phyloP scores from a whole-genome alignment of 345 rosid species.

The Camelina laxa region DNA sequence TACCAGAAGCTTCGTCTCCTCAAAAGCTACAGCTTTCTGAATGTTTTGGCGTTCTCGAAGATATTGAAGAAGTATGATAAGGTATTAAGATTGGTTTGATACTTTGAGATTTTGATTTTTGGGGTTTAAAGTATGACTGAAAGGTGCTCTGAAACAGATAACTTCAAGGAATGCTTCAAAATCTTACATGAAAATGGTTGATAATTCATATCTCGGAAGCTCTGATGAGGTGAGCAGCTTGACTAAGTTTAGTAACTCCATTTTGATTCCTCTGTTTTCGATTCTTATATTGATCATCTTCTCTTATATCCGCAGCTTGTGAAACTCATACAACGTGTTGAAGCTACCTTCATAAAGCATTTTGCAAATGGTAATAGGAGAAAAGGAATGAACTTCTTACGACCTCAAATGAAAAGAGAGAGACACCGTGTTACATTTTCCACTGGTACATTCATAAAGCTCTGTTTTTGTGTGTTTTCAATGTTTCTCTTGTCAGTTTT shows the following conservation, averaged over 20 bases:
- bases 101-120: background rate
- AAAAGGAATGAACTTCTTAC: slow-evolving; percentile 60
- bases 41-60: slow-evolving; percentile 62
- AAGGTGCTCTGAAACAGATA: slow-evolving; percentile 32
- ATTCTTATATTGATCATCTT: background rate
- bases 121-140: background rate
- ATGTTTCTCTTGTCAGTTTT: background rate
- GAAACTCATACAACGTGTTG: slow-evolving; percentile 62
- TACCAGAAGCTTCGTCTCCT: slow-evolving; percentile 76
- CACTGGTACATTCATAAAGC: slow-evolving; percentile 48
- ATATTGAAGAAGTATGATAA: slow-evolving; percentile 79
- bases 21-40: slow-evolving; percentile 68
- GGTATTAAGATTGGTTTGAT: slow-evolving; percentile 28
- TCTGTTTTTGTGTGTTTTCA: slow-evolving; percentile 1
- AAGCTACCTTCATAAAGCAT: slow-evolving; percentile 67
- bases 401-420: slow-evolving; percentile 59
- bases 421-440: slow-evolving; percentile 60
- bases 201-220: slow-evolving; percentile 50
- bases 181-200: slow-evolving; percentile 53
- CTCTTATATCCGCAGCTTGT: slow-evolving; percentile 42
- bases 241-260: background rate
- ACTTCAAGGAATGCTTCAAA: slow-evolving; percentile 47
- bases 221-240: slow-evolving; percentile 35
- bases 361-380: slow-evolving; percentile 63
- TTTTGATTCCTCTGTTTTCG: background rate